Percentiles rank a stretch among this genome's conserved stretches.
These are phyloP conservation scores for Coniochaeta hoffmannii DNA, from an alignment of 2,329 filamentous ascomycete species.

Conservation along the genomic window DNA sequence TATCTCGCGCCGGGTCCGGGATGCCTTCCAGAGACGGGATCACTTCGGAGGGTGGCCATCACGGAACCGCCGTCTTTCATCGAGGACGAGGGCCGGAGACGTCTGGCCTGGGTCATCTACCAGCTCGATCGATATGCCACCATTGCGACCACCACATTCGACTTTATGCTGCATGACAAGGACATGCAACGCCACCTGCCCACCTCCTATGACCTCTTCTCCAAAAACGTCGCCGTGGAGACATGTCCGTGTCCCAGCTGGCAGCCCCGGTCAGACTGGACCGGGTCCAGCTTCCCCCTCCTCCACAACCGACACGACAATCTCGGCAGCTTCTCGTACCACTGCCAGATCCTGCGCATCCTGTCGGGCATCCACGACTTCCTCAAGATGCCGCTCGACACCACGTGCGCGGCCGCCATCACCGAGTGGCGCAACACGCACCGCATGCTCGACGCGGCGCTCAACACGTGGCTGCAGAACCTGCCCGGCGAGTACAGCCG, in stretches of 20 bases:
- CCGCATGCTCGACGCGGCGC: conserved; percentile 27
- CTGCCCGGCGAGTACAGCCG: conserved; percentile 36
- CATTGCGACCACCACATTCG: conserved; percentile 30
- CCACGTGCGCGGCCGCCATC: conserved; percentile 29
- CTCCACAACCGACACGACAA: conserved; percentile 32
- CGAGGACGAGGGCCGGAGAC: conserved; percentile 33
- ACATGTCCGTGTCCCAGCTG: conserved; percentile 22
- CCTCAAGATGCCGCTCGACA: conserved; percentile 30
- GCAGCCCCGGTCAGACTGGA: background rate
- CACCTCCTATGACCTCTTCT: conserved; percentile 37
- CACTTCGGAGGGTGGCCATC: conserved; percentile 25
- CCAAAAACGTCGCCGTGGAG: conserved; percentile 33
- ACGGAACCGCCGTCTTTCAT: conserved; percentile 34
- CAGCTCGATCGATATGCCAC: conserved; percentile 36
- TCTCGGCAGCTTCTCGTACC: conserved; percentile 35
- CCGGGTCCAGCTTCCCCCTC: conserved; percentile 5
- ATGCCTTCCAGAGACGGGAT: conserved; percentile 21
- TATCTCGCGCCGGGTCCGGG: conserved; percentile 24
- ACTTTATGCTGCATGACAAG: conserved; percentile 32
- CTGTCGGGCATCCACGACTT: conserved; percentile 35
- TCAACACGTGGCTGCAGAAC: conserved; percentile 33
- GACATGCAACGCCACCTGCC: conserved; percentile 32
- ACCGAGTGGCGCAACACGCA: conserved; percentile 33
- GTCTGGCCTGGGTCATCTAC: conserved; percentile 38
- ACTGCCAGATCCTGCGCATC: conserved; percentile 35